A percentile compares a stretch with the other conserved stretches of the same genome.
These are phyloP conservation scores for Ascochyta pisi DNA, from an alignment of 2,329 filamentous ascomycete genomes.

Conservation along the genomic window DNA sequence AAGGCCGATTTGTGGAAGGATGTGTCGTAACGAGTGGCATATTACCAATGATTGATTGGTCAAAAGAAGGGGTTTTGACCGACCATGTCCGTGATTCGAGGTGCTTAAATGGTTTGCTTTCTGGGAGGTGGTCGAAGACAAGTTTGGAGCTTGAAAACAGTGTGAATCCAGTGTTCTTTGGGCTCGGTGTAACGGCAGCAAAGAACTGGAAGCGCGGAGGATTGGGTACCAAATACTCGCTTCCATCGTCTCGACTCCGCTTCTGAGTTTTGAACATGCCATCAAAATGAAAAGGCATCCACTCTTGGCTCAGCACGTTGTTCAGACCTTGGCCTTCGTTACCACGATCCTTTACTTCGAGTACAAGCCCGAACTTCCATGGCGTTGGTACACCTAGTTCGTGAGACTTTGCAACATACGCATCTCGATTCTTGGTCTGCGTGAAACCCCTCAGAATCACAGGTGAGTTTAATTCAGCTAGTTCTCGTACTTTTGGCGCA, in stretches of 20 bases:
- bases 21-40: slow-evolving; percentile 57
- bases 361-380: slow-evolving; percentile 66
- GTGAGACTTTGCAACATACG: slow-evolving; percentile 56
- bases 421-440: slow-evolving; percentile 55
- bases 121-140: slow-evolving; percentile 57
- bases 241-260: slow-evolving; percentile 39
- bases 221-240: slow-evolving; percentile 24
- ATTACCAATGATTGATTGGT: slow-evolving; percentile 51
- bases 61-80: slow-evolving; percentile 58
- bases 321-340: slow-evolving; percentile 56
- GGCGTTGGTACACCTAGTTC: slow-evolving; percentile 58
- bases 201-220: slow-evolving; percentile 59
- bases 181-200: slow-evolving; percentile 55
- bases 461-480: slow-evolving; percentile 61
- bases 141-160: slow-evolving; percentile 61
- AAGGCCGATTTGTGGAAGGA: slow-evolving; percentile 56
- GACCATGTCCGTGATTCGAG: slow-evolving; percentile 56
- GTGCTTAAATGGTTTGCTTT: slow-evolving; percentile 43
- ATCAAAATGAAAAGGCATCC: slow-evolving; percentile 66
- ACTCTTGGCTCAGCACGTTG: slow-evolving; percentile 58
- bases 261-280: slow-evolving; percentile 63
- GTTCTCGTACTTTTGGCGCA: slow-evolving; percentile 52
- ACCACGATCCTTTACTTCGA: slow-evolving; percentile 67
- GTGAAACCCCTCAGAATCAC: slow-evolving; percentile 61
- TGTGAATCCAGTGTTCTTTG: slow-evolving; percentile 61